Conservation (phyloP, 371 early-diverging fungal genomes). For the Mucor irregularis region DNA sequence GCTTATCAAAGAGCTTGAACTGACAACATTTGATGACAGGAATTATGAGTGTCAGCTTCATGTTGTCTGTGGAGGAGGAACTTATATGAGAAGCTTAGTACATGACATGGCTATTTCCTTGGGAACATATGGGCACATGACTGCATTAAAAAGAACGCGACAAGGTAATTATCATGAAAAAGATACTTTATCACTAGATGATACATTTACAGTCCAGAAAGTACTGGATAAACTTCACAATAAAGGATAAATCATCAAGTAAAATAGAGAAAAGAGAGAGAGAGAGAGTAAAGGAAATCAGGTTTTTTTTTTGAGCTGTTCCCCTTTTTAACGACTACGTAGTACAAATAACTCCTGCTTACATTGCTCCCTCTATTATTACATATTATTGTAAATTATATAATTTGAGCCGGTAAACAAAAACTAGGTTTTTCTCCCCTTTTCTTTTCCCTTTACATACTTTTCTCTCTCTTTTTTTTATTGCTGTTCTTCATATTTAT, state of each 20-base stretch:
- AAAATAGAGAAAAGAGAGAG: too few species aligned
- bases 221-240: background rate
- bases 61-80: conserved; percentile 49
- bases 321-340: too few species aligned
- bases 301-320: too few species aligned
- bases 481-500: conserved; percentile 5
- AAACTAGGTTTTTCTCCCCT: too few species aligned
- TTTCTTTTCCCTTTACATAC: background rate
- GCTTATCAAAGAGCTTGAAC: conserved; percentile 25
- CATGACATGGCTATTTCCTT: conserved; percentile 43
- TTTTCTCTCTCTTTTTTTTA: conserved; percentile 5
- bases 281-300: too few species aligned
- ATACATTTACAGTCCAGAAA: background rate
- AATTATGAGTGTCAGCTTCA: conserved; percentile 14
- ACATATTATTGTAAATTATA: too few species aligned
- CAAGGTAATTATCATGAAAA: conserved; percentile 35
- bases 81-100: conserved; percentile 53
- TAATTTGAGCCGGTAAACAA: too few species aligned
- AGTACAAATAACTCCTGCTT: too few species aligned
- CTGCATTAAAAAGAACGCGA: conserved; percentile 37
- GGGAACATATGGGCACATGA: conserved; percentile 49
- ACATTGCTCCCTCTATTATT: too few species aligned
- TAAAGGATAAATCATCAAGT: background rate
- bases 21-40: conserved; percentile 19
- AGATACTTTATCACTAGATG: conserved; percentile 16